phyloP scores from a whole-genome alignment of 768 basidiomycete genomes.

The Lactarius deliciosus region DNA sequence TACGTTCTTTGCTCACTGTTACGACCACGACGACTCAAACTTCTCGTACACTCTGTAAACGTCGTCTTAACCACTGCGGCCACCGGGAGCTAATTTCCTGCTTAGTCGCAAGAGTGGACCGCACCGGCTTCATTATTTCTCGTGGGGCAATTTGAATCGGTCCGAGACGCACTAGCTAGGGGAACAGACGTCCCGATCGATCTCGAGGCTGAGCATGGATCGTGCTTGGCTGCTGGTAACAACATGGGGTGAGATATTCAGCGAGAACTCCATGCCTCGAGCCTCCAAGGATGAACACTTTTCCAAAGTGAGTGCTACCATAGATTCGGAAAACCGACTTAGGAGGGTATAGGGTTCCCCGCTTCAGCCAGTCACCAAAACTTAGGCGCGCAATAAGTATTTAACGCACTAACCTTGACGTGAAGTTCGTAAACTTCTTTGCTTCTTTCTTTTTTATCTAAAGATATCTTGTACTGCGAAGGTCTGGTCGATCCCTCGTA shows the following conservation, averaged over 20 bases:
- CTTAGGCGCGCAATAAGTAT: slow-evolving; percentile 90
- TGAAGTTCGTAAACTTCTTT: slow-evolving; percentile 59
- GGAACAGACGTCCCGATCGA: slow-evolving; percentile 81
- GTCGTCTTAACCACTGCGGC: slow-evolving; percentile 78
- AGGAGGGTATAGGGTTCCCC: slow-evolving; percentile 67
- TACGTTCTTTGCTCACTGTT: slow-evolving; percentile 12
- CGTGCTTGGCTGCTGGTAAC: slow-evolving; percentile 95
- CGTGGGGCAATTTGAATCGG: slow-evolving; percentile 25
- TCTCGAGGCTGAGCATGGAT: slow-evolving; percentile 91
- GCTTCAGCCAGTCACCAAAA: slow-evolving; percentile 90
- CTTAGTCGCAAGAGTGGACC: slow-evolving; percentile 91
- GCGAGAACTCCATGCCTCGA: slow-evolving; percentile 21
- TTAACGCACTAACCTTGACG: slow-evolving; percentile 94
- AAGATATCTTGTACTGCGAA: slow-evolving; percentile 92
- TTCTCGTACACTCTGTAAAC: slow-evolving; percentile 58
- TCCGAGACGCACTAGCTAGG: slow-evolving; percentile 84
- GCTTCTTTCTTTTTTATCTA: slow-evolving; percentile 28
- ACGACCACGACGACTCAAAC: slow-evolving; percentile 25
- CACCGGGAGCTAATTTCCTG: slow-evolving; percentile 96
- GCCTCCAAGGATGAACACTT: slow-evolving; percentile 22
- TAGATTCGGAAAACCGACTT: slow-evolving; percentile 95
- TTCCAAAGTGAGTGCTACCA: slow-evolving; percentile 71
- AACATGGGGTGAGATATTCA: slow-evolving; percentile 64
- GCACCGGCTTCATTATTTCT: slow-evolving; percentile 41
- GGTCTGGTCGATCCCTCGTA: slow-evolving; percentile 89